These are phyloP conservation scores for Candida sp. DNA, from an alignment of 1,139 yeast genomes.

Conservation along the genomic window DNA sequence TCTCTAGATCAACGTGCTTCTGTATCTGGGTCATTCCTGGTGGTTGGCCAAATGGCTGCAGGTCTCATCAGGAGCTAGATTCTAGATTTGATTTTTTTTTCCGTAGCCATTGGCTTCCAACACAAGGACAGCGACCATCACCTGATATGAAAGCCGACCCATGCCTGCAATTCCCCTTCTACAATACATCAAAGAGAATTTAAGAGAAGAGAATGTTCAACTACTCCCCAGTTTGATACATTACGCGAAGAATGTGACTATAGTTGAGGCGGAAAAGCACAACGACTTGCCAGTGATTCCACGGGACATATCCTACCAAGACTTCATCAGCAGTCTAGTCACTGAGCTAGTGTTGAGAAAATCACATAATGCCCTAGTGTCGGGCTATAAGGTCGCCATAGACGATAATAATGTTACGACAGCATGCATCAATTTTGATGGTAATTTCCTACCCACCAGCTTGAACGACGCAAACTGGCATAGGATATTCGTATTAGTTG, in stretches of 20 bases:
- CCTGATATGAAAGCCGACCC: background rate
- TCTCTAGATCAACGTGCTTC: conserved; percentile 46
- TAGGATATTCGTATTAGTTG: conserved; percentile 32
- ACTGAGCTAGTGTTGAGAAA: conserved; percentile 19
- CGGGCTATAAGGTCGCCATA: conserved; percentile 30
- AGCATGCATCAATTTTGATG: background rate
- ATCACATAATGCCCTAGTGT: conserved; percentile 23
- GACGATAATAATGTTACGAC: conserved; percentile 1
- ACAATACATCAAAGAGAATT: background rate
- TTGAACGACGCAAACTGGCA: conserved; percentile 31
- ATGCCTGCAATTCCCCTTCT: background rate
- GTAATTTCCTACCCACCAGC: conserved; percentile 5
- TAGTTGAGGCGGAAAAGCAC: background rate
- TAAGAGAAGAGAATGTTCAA: background rate
- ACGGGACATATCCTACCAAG: conserved; percentile 20
- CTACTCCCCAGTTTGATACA: conserved; percentile 12
- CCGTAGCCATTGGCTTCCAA: too few relatives aligned
- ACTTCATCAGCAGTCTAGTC: conserved; percentile 29
- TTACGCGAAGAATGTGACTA: conserved; percentile 8
- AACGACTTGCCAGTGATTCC: conserved; percentile 5
- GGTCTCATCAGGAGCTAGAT: too few relatives aligned
- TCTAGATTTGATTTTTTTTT: too few relatives aligned
- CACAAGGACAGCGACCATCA: too few relatives aligned
- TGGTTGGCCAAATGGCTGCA: background rate
- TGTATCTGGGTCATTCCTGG: background rate